Conservation (phyloP, 495 filamentous ascomycete genomes). For the Podospora appendiculata region DNA sequence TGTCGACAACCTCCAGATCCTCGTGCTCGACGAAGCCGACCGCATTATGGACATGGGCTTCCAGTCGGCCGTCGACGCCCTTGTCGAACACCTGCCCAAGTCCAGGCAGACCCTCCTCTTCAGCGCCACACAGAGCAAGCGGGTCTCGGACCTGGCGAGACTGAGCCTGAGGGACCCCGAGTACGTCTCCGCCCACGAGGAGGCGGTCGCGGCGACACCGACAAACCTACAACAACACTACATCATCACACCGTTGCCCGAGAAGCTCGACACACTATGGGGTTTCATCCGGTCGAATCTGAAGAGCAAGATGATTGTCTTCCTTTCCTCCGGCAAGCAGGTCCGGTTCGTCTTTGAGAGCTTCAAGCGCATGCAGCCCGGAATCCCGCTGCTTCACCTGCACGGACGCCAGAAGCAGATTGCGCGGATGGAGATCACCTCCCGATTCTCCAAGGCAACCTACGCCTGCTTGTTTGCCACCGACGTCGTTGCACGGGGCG, state of each 20-base stretch:
- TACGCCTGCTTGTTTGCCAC: constrained; percentile 87
- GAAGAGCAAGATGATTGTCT: constrained; percentile 88
- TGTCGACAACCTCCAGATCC: constrained; percentile 80
- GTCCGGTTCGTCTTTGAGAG: constrained; percentile 92
- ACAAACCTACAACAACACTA: constrained; percentile 84
- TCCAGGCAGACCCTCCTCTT: constrained; percentile 88
- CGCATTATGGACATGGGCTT: constrained; percentile 98
- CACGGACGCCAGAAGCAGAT: constrained; percentile 92
- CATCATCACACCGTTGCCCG: constrained; percentile 68
- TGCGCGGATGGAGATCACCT: constrained; percentile 77
- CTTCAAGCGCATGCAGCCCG: constrained; percentile 88
- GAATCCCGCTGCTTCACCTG: constrained; percentile 89
- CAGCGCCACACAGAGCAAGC: constrained; percentile 92
- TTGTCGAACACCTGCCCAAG: constrained; percentile 84
- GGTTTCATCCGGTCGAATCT: constrained; percentile 85
- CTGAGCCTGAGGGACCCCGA: constrained; percentile 84
- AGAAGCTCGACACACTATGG: constrained; percentile 88
- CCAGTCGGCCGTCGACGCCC: constrained; percentile 82
- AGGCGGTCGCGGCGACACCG: constrained; percentile 74
- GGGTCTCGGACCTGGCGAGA: constrained; percentile 83
- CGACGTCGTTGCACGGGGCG: constrained; percentile 84
- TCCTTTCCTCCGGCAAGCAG: constrained; percentile 90
- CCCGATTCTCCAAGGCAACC: constrained; percentile 68
- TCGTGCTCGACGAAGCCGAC: constrained; percentile 95
- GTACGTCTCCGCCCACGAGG: constrained; percentile 89